phyloP scores from a whole-genome alignment of 2,329 filamentous ascomycete genomes.

The Onygenales sp. region DNA sequence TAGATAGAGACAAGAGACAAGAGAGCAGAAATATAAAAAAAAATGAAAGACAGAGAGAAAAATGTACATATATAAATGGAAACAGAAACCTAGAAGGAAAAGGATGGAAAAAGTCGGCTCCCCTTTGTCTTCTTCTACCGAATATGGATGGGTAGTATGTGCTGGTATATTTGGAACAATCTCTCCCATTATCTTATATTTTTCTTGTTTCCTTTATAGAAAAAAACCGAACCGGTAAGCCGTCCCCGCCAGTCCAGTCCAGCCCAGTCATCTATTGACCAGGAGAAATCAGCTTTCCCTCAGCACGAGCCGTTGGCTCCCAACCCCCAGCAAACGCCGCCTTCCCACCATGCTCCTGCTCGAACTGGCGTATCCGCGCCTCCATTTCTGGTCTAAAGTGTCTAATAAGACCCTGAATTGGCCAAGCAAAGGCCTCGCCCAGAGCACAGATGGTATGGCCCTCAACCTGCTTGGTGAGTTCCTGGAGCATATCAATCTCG shows the following conservation, averaged over 20 bases:
- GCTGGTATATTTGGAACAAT: neutral
- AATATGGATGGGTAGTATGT: neutral
- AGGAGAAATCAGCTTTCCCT: constrained; percentile 78
- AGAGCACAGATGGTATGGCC: constrained; percentile 98
- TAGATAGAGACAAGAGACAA: neutral
- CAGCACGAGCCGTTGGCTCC: constrained; percentile 61
- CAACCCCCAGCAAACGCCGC: constrained; percentile 72
- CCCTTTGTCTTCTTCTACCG: neutral
- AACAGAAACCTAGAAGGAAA: too few species aligned
- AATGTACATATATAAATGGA: neutral
- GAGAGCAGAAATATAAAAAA: neutral
- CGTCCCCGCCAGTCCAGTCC: neutral
- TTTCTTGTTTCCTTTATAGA: neutral
- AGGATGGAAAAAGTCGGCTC: too few species aligned
- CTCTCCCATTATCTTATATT: neutral
- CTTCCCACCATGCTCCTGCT: constrained; percentile 57
- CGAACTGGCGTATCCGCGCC: constrained; percentile 75
- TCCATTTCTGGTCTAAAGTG: constrained; percentile 97
- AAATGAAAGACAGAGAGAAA: neutral
- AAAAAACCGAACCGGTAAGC: neutral
- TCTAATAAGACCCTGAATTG: constrained; percentile 92
- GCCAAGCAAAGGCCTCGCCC: constrained; percentile 97
- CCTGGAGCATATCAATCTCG: constrained; percentile 99
- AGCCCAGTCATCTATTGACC: constrained; percentile 61
- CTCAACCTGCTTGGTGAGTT: constrained; percentile 98